Evolutionary conservation across 2,329 filamentous ascomycete species (phyloP), one percentile per base, ranked within the genome.

Genomic region (Pseudogymnoascus sp.): DNA sequence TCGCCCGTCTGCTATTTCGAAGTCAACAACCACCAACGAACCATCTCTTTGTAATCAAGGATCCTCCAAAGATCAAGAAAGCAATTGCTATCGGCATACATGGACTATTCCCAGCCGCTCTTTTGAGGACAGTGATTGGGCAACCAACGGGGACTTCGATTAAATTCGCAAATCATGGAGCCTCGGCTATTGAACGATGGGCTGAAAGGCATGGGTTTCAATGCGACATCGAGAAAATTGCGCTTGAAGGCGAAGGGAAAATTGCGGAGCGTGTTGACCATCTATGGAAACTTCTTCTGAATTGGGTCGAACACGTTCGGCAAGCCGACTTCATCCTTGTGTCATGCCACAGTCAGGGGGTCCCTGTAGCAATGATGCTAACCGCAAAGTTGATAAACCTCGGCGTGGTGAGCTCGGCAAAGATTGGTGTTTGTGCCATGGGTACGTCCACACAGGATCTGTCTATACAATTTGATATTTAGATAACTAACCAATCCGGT

Each of bases 71-170:
- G 66, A 85, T 97, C 55, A 91, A 85, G 70, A 94, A 89, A 67
- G 94, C 94, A 10, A 81, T 99, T 4, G 92, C 92, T 1, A 96
- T 99, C 67, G 94, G 94, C 39, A 86, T 99, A 1, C 94, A 99
- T 73, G 94, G 94, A 0, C 89, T 96, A 64, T 97, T 97, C 67
- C 94, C 94, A 0, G 91, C 91, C 0, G 85, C 89, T 0, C 84
- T 95, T 42, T 81, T 99, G 36, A 88, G 94, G n/a, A 89, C 88
- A 17, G 89, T 99, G 68, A 87, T 97, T 13, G 94, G 94, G 0
- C 93, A 96, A 69, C 94, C 94, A 0, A 99, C 92, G 0, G 94
- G 94, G 5, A 99, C 94, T 0, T 97, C 93, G 0, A 86, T 97
- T 62, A 88, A 92, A 41, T 99, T 99, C 71, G 91, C 92, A 8